phyloP scores from a whole-genome alignment of 225 moss, liverwort and hornwort genomes.

The Physcomitrium patens region DNA sequence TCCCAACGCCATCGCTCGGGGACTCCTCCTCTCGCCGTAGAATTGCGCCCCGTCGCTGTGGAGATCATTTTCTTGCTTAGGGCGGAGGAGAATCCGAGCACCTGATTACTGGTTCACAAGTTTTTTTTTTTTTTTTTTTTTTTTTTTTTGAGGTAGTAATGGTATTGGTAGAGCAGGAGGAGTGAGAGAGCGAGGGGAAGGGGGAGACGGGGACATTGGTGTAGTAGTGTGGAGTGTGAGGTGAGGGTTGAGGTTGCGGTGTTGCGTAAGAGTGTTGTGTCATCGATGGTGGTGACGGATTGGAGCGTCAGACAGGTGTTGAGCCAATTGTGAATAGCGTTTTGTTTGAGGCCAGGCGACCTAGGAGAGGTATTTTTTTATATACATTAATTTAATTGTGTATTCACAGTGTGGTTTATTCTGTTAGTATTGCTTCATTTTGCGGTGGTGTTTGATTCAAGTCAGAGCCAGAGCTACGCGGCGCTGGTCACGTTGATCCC shows the following conservation, averaged over 20 bases:
- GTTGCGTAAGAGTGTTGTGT: background rate
- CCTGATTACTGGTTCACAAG: conserved; percentile 28
- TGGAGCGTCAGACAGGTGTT: conserved; percentile 5
- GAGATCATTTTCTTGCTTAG: conserved; percentile 23
- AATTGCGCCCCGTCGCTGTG: background rate
- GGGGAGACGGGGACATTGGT: conserved; percentile 22
- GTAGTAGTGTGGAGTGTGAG: conserved; percentile 5
- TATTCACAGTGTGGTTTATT: background rate
- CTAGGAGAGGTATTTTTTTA: conserved; percentile 19
- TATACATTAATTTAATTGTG: too few relatives aligned
- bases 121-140: conserved; percentile 17
- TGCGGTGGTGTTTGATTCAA: conserved; percentile 14
- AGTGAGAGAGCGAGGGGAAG: conserved; percentile 24
- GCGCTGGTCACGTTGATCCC: conserved; percentile 5
- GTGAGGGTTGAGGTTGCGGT: conserved; percentile 6
- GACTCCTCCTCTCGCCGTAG: too few relatives aligned
- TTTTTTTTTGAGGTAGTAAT: background rate
- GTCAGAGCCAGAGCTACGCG: background rate
- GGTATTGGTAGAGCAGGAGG: conserved; percentile 1
- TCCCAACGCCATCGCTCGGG: conserved; percentile 16
- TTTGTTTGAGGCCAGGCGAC: conserved; percentile 29
- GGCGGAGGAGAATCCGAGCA: background rate
- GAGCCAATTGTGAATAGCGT: background rate
- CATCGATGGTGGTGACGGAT: conserved; percentile 11
- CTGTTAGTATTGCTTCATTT: conserved; percentile 20